Conservation (phyloP, 768 basidiomycete genomes). For the Lepiota brunneoincarnata region DNA sequence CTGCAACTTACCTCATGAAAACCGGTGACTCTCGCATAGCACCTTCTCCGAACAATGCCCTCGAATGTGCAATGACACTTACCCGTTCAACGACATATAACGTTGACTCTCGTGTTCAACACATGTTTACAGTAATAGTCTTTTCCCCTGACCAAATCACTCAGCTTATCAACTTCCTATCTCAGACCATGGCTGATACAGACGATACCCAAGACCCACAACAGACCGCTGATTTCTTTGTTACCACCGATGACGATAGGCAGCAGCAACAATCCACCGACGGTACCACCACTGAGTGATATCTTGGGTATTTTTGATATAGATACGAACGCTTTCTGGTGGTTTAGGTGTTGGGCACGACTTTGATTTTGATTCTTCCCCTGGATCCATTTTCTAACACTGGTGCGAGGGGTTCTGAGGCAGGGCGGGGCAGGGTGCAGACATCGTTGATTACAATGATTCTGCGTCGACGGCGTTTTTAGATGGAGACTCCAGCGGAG, state of each 20-base stretch:
- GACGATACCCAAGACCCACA: too few species aligned
- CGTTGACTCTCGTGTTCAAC: constrained; percentile 46
- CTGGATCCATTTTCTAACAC: constrained; percentile 26
- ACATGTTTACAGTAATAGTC: too few species aligned
- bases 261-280: neutral
- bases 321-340: neutral
- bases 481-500: constrained; percentile 19
- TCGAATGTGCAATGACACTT: constrained; percentile 23
- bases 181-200: constrained; percentile 30
- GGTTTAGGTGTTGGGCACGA: constrained; percentile 14
- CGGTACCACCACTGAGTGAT: neutral
- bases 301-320: neutral
- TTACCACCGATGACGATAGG: neutral
- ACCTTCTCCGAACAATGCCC: constrained; percentile 4
- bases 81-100: constrained; percentile 22
- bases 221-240: neutral
- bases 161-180: constrained; percentile 48
- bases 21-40: too few species aligned
- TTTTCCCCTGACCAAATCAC: constrained; percentile 45
- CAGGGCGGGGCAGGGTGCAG: neutral
- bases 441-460: constrained; percentile 15
- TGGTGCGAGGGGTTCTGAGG: constrained; percentile 2
- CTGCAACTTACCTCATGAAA: too few species aligned
- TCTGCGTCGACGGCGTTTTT: constrained; percentile 23
- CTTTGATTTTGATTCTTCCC: constrained; percentile 27